Percentiles rank a stretch among this genome's conserved stretches.
These are phyloP conservation scores for Acorus gramineus DNA, from an alignment of 106 monocot species.

Conservation along the genomic window DNA sequence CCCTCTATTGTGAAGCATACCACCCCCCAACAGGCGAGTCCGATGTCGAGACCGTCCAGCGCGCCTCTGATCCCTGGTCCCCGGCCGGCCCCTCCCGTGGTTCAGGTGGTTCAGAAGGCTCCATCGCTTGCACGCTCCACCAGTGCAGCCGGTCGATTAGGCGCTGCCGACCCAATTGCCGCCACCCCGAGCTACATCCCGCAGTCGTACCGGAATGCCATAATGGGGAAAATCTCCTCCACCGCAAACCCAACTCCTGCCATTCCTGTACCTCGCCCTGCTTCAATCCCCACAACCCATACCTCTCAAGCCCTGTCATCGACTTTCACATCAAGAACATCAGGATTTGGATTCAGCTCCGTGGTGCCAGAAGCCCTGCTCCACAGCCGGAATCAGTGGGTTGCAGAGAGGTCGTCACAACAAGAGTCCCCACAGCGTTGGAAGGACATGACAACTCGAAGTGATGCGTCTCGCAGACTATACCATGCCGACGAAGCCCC, in stretches of 20 bases:
- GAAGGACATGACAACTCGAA: too few relatives aligned
- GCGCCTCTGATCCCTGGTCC: constrained; percentile 63
- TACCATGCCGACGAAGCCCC: constrained; percentile 6
- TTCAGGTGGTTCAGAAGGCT: constrained; percentile 22
- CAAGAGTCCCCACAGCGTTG: too few relatives aligned
- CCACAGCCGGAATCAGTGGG: constrained; percentile 8
- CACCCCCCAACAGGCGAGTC: constrained; percentile 9
- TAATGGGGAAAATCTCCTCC: constrained; percentile 39
- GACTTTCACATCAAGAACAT: constrained; percentile 11
- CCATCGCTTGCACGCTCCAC: constrained; percentile 54
- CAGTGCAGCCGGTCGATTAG: constrained; percentile 50
- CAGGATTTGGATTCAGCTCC: constrained; percentile 47
- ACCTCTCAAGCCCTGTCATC: constrained; percentile 12
- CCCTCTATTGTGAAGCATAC: neutral
- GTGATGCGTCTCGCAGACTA: too few relatives aligned
- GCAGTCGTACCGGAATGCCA: constrained; percentile 86
- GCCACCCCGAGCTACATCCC: constrained; percentile 35
- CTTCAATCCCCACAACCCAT: constrained; percentile 11
- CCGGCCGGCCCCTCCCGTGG: constrained; percentile 26
- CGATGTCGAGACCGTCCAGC: constrained; percentile 63
- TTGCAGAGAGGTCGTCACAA: too few relatives aligned
- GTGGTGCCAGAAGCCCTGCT: constrained; percentile 33
- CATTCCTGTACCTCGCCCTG: constrained; percentile 2
- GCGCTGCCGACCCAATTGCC: constrained; percentile 30
- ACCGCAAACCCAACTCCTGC: constrained; percentile 7